Evolutionary conservation across 2,329 filamentous ascomycete genomes (phyloP), one percentile per base, ranked within the genome.

Genomic region (Colletotrichum shisoi): DNA sequence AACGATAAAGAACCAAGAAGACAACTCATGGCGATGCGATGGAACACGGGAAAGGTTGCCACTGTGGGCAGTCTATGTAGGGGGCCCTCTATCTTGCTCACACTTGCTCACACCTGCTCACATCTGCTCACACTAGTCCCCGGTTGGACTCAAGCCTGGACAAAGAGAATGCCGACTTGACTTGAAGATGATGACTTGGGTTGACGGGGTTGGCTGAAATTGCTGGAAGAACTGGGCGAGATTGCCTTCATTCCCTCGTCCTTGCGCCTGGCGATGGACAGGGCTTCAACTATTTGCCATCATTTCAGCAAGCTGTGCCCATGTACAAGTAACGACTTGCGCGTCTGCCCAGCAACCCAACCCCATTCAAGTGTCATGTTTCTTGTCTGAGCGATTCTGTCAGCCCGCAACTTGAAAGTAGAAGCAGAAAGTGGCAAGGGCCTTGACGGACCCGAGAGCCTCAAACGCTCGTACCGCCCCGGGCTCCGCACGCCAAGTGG

Each of bases 61-160:
- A 45, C 37, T 6, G 31, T 57, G 21, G 53, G 42, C 17, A 34
- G 48, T 19, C n/a, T 34, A n/a, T 27, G 21, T 49, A 40, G 21
- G 2, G 34, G 48, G 42, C 34, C 49, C 57, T 65, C 57, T 62
- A 62, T 54, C 62, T 65, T 65, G 57, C 57, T 65, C 57, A 62
- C 63, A 58, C 57, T 51, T 62, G 49, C 63, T 65, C 57, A 62
- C 63, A 58, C 57, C n/a, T 65, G 57, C 57, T 65, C 57, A 62
- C 63, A 58, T 49, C 56, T 62, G 49, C 63, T 65, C 57, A 62
- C 63, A 58, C 57, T 62, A 65, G 39, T 12, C 37, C 17, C 27
- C n/a, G n/a, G 11, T 37, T 6, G n/a, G 19, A 17, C 11, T 37
- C 12, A n/a, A 53, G 31, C 15, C 31, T 21, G n/a, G 31, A 21